Percentiles rank a stretch among this genome's conserved stretches.
Evolutionary conservation across 2,329 filamentous ascomycete genomes (phyloP).

Genomic region (Xylaria sp.): DNA sequence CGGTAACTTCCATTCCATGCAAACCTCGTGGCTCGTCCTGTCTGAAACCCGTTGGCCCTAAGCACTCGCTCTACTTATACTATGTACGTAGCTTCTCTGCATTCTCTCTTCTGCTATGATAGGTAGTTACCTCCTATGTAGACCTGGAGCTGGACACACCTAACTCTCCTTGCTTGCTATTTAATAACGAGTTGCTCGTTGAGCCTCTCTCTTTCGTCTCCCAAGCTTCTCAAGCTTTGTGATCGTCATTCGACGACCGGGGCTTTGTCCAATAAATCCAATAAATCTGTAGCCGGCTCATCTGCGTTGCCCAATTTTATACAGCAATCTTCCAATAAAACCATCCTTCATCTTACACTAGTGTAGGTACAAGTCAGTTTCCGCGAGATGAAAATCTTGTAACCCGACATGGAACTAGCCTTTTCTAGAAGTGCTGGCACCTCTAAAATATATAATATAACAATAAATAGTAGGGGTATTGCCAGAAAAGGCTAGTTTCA

Average conservation of each 20-base stretch:
- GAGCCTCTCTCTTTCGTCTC: not conserved
- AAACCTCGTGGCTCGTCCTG: slow-evolving; percentile 21
- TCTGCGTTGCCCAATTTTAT: slow-evolving; percentile 2
- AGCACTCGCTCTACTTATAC: too few species aligned
- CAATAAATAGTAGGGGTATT: too few species aligned
- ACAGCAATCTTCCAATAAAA: slow-evolving; percentile 9
- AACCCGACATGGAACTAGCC: too few species aligned
- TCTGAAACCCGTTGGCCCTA: slow-evolving; percentile 25
- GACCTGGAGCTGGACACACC: not conserved
- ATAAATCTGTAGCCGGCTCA: slow-evolving; percentile 2
- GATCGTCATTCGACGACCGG: slow-evolving; percentile 27
- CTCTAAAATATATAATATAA: too few species aligned
- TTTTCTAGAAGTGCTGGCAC: too few species aligned
- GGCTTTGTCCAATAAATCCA: slow-evolving; percentile 5
- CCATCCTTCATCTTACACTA: slow-evolving; percentile 9
- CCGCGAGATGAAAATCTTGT: too few species aligned
- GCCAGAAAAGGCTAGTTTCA: too few species aligned
- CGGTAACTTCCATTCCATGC: slow-evolving; percentile 5
- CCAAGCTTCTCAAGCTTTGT: slow-evolving; percentile 19
- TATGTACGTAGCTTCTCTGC: slow-evolving; percentile 1
- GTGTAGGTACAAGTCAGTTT: too few species aligned
- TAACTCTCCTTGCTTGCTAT: not conserved
- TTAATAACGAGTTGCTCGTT: slow-evolving; percentile 1
- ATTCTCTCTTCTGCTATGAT: slow-evolving; percentile 7
- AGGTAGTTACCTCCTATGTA: too few species aligned